Evolutionary conservation across 1,139 yeast species (phyloP).

Genomic region (Meyerozyma guilliermondii): DNA sequence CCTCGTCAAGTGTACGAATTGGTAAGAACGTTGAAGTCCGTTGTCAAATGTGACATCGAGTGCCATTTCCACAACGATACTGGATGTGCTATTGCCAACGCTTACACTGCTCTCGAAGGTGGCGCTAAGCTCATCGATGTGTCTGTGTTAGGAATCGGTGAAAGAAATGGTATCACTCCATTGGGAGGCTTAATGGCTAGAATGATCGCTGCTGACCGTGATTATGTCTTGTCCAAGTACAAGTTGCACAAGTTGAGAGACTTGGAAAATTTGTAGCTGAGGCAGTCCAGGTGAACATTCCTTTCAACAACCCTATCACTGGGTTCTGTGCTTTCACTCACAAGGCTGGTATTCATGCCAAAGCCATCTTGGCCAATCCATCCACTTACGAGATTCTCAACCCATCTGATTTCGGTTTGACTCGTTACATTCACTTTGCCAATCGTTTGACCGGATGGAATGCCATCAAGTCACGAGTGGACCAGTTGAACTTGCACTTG

Average conservation of each 20-base stretch:
- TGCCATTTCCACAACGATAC: constrained; percentile 99
- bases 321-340: constrained; percentile 99
- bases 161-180: constrained; percentile 97
- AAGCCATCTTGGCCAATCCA: constrained; percentile 97
- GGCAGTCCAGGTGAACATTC: constrained; percentile 94
- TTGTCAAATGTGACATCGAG: constrained; percentile 95
- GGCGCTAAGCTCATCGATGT: constrained; percentile 96
- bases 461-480: constrained; percentile 97
- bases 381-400: constrained; percentile 94
- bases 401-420: constrained; percentile 92
- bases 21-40: constrained; percentile 87
- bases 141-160: constrained; percentile 96
- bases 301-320: constrained; percentile 97
- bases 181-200: constrained; percentile 98
- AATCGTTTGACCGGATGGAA: constrained; percentile 98
- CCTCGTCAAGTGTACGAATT: constrained; percentile 98
- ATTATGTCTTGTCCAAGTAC: constrained; percentile 90
- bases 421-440: constrained; percentile 95
- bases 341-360: constrained; percentile 99
- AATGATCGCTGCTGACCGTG: constrained; percentile 98
- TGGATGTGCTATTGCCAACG: constrained; percentile 98
- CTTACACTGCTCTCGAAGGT: constrained; percentile 96
- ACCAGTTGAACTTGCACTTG: constrained; percentile 85
- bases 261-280: constrained; percentile 91
- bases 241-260: constrained; percentile 95